phyloP scores from a whole-genome alignment of 2,329 filamentous ascomycete genomes.

The Claviceps capensis region DNA sequence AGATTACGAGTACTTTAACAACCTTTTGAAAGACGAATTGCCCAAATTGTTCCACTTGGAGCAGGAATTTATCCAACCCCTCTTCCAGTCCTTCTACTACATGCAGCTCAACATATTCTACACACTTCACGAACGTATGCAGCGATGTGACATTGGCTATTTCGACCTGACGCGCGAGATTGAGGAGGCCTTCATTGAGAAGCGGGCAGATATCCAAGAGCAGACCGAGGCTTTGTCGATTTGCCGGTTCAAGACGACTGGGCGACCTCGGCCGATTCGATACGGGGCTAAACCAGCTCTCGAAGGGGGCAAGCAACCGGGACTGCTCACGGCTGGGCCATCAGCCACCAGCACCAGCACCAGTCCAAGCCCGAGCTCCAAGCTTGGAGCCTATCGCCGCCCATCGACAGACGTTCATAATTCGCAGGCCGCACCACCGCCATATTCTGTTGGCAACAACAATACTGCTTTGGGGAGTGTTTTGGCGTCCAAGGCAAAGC shows the following conservation, averaged over 20 bases:
- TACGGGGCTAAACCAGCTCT: constrained; percentile 42
- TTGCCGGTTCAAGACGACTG: constrained; percentile 82
- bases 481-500: constrained; percentile 49
- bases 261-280: constrained; percentile 47
- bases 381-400: constrained; percentile 22
- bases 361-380: constrained; percentile 15
- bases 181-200: constrained; percentile 78
- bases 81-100: constrained; percentile 99
- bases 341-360: constrained; percentile 6
- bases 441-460: constrained; percentile 44
- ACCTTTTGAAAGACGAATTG: constrained; percentile 88
- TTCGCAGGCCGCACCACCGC: constrained; percentile 46
- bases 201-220: constrained; percentile 79
- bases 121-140: constrained; percentile 96
- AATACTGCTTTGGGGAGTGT: constrained; percentile 29
- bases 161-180: constrained; percentile 87
- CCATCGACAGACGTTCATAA: constrained; percentile 27
- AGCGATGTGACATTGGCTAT: constrained; percentile 91
- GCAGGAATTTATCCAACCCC: constrained; percentile 84
- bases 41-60: constrained; percentile 85
- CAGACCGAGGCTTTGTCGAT: constrained; percentile 73
- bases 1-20: constrained; percentile 97
- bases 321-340: constrained; percentile 36
- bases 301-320: constrained; percentile 33
- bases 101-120: constrained; percentile 99